Conservation (phyloP, 1,284 basidiomycete species). For the Rhodotorula glutinis region DNA sequence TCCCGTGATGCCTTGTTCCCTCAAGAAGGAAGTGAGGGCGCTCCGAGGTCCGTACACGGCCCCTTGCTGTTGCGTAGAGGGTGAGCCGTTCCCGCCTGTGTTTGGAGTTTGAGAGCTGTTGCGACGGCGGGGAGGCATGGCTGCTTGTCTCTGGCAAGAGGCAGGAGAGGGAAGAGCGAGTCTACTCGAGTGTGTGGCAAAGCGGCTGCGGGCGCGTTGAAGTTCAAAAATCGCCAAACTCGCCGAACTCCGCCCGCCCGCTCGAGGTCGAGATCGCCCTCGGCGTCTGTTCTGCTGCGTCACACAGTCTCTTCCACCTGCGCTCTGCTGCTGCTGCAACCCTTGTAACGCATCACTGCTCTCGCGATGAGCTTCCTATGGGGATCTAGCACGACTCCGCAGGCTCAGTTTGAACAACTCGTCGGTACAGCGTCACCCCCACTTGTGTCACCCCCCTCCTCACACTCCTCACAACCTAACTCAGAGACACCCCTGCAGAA, state of each 20-base stretch:
- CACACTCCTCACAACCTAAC: neutral
- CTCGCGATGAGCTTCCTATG: conserved; percentile 31
- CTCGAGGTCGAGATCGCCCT: too few relatives aligned
- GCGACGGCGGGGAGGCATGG: conserved; percentile 6
- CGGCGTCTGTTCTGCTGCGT: too few relatives aligned
- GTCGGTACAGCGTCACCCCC: conserved; percentile 15
- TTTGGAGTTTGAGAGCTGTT: neutral
- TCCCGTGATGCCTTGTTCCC: conserved; percentile 72
- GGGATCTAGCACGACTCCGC: conserved; percentile 9
- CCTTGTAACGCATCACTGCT: too few relatives aligned
- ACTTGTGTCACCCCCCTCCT: neutral
- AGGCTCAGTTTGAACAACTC: conserved; percentile 31
- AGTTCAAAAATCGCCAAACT: too few relatives aligned
- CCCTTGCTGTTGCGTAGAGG: too few relatives aligned
- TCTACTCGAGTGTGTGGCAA: too few relatives aligned
- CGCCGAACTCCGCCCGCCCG: too few relatives aligned
- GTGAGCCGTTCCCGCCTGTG: neutral
- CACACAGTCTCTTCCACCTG: too few relatives aligned
- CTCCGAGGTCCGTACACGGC: conserved; percentile 67
- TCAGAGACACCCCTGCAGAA: conserved; percentile 54
- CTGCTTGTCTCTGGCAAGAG: too few relatives aligned
- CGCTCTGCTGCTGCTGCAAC: too few relatives aligned
- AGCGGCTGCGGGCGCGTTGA: too few relatives aligned
- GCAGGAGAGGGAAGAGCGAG: too few relatives aligned
- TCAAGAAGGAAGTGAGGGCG: conserved; percentile 85